Evolutionary conservation across 805 yeast genomes (phyloP).

Genomic region (Barnettozyma sucrosica): DNA sequence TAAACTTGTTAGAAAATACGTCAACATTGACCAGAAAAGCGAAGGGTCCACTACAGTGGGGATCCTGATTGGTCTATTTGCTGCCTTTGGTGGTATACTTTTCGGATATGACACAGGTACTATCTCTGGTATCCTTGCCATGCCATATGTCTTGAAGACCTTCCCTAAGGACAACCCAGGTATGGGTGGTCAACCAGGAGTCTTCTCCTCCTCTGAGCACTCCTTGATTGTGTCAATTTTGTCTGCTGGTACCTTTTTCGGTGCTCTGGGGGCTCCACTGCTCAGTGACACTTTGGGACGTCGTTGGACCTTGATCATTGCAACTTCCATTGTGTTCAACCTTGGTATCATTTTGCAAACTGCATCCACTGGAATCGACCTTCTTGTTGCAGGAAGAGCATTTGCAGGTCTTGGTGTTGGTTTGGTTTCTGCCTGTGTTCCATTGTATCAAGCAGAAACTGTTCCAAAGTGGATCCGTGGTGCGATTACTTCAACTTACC

Average conservation of each 20-base stretch:
- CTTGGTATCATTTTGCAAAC: conserved; percentile 49
- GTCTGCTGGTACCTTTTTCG: conserved; percentile 66
- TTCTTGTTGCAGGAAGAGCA: conserved; percentile 62
- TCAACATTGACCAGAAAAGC: conserved; percentile 41
- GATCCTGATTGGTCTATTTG: conserved; percentile 50
- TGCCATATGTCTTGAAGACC: conserved; percentile 46
- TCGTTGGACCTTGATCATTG: conserved; percentile 39
- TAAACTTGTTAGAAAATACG: conserved; percentile 34
- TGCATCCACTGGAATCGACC: conserved; percentile 38
- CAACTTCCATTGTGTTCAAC: conserved; percentile 42
- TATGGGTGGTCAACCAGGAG: conserved; percentile 30
- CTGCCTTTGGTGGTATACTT: conserved; percentile 62
- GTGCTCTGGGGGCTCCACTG: conserved; percentile 59
- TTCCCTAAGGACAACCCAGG: conserved; percentile 34
- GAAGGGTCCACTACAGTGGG: conserved; percentile 46
- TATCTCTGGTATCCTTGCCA: conserved; percentile 60
- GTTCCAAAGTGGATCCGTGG: conserved; percentile 78
- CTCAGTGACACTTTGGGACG: conserved; percentile 51
- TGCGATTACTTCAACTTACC: conserved; percentile 69
- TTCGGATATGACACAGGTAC: conserved; percentile 69
- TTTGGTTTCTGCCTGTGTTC: conserved; percentile 63
- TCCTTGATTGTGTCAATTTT: conserved; percentile 67
- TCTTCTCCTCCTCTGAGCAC: conserved; percentile 42
- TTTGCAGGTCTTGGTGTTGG: conserved; percentile 75
- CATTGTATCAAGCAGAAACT: conserved; percentile 74